phyloP scores from a whole-genome alignment of 1,284 basidiomycete species.

The Marasmius tenuissimus region DNA sequence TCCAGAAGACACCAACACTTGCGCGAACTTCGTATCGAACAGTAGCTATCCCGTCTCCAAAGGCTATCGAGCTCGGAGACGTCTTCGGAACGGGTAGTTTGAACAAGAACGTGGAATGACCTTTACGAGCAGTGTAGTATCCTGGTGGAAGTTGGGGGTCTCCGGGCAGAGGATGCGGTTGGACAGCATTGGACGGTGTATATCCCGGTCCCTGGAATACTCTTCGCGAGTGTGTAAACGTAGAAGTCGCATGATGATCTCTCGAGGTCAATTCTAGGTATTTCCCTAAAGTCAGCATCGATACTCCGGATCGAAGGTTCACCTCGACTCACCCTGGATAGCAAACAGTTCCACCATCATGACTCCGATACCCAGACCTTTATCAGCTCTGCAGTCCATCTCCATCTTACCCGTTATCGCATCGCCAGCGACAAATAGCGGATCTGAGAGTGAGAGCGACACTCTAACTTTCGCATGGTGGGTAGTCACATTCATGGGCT shows the following conservation, averaged over 20 bases:
- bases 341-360: constrained; percentile 77
- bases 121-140: constrained; percentile 68
- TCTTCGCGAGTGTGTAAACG: constrained; percentile 65
- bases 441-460: constrained; percentile 54
- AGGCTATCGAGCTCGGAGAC: constrained; percentile 67
- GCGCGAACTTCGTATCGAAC: constrained; percentile 71
- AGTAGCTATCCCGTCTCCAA: constrained; percentile 63
- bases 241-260: constrained; percentile 75
- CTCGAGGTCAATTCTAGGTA: constrained; percentile 65
- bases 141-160: constrained; percentile 58
- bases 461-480: constrained; percentile 75
- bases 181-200: constrained; percentile 77
- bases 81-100: constrained; percentile 63
- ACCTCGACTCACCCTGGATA: constrained; percentile 55
- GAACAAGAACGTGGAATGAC: constrained; percentile 74
- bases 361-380: constrained; percentile 65
- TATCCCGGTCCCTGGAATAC: constrained; percentile 78
- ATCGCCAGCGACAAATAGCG: constrained; percentile 61
- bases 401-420: constrained; percentile 72
- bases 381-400: constrained; percentile 72
- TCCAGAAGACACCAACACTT: constrained; percentile 70
- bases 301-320: neutral
- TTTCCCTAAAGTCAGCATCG: neutral
- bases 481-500: constrained; percentile 77
- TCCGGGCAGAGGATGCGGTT: constrained; percentile 51